Evolutionary conservation across 768 basidiomycete species (phyloP), one percentile per base, ranked within the genome.

Genomic region (Panus rudis): DNA sequence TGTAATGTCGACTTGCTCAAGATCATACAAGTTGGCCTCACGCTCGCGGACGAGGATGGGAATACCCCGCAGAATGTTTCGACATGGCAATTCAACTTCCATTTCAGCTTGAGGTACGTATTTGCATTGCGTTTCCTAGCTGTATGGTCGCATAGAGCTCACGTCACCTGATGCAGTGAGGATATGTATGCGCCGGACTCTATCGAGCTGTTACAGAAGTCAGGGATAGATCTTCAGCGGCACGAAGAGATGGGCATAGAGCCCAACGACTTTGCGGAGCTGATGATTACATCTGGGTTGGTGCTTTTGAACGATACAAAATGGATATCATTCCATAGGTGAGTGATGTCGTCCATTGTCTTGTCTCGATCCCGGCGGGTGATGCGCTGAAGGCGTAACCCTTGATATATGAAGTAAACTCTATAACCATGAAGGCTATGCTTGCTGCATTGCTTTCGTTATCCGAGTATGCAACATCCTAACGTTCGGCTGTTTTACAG

Each of bases 51-150:
- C 62, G 92, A 93, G 61, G 79, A 96, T 24, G 96, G 96, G 4
- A 84, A 92, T 58, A 81, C 83, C 45, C 91, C 93, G 10, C 81
- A 81, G 53, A 93, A 94, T 41, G 78, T 84, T 26, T 86, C 87
- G 23, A 96, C 93, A 41, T 99, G 96, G 96, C 96, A 99, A 64
- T 99, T 99, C 70, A 99, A 99, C 64, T 98, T 99, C 70, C 78
- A 76, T 58, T 99, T 98, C 64, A 88, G 78, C 63, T 67, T 92
- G 49, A 77, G 77, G 94, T 92, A 58, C 52, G 84, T 70, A 11
- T 37, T 24, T n/a, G n/a, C 30, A 19, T 23, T 37, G 21, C 16
- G 17, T 22, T 20, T 28, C 25, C 48, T 51, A n/a, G 30, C 13
- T 26, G 28, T 8, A n/a, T n/a, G n/a, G n/a, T n/a, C n/a, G n/a